Evolutionary conservation across 108 stramenopile species (phyloP).

Genomic region (Pseudonitzschia pungens): DNA sequence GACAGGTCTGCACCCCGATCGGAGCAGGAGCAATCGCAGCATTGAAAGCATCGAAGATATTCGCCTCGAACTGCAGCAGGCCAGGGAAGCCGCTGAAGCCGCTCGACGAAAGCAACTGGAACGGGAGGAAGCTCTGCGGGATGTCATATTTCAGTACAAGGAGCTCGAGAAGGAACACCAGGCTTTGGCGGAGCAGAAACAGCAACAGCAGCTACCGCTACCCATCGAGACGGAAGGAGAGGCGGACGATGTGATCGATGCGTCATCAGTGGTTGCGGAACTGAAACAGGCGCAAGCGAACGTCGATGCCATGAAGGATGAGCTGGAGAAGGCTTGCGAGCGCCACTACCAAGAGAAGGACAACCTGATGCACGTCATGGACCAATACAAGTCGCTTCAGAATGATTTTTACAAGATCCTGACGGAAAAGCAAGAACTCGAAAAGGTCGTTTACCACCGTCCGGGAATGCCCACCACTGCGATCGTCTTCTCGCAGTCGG

Average conservation of each 20-base stretch:
- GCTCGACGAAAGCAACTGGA: constrained; percentile 27
- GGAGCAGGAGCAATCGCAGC: neutral
- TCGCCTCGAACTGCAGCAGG: constrained; percentile 20
- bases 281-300: constrained; percentile 5
- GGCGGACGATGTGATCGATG: neutral
- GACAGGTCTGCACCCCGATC: neutral
- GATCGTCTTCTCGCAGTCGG: too few relatives aligned
- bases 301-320: neutral
- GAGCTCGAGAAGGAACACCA: constrained; percentile 24
- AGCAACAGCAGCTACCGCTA: neutral
- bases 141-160: constrained; percentile 38
- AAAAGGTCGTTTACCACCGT: constrained; percentile 1
- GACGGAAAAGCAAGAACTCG: constrained; percentile 1
- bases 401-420: constrained; percentile 1
- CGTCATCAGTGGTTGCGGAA: neutral
- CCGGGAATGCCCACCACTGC: neutral
- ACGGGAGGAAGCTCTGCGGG: constrained; percentile 25
- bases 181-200: neutral
- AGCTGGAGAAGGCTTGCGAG: neutral
- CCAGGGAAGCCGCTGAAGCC: constrained; percentile 20
- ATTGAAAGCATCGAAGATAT: neutral
- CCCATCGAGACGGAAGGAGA: neutral
- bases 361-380: neutral
- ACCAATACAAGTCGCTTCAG: neutral
- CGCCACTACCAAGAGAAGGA: constrained; percentile 11